phyloP scores from a whole-genome alignment of 2,329 filamentous ascomycete species.

The Microsporum audouinii region DNA sequence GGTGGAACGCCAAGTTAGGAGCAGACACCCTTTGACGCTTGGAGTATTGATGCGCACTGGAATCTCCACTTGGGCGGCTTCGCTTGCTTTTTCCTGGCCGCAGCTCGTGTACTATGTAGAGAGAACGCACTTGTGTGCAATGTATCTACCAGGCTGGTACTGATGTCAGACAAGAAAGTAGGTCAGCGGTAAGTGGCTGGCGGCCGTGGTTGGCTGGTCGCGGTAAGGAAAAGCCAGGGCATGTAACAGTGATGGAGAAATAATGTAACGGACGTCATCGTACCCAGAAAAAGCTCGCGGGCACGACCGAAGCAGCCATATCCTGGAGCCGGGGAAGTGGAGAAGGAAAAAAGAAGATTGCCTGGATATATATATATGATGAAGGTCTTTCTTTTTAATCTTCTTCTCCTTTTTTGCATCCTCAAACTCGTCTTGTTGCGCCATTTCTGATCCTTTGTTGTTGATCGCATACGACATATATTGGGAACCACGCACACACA shows the following conservation, averaged over 20 bases:
- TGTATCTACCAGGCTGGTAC: neutral
- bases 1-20: neutral
- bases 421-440: neutral
- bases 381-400: neutral
- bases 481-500: neutral
- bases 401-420: neutral
- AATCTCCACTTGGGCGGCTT: neutral
- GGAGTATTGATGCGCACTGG: neutral
- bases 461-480: neutral
- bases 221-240: neutral
- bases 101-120: neutral
- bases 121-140: too few species aligned
- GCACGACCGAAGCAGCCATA: neutral
- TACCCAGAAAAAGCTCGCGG: neutral
- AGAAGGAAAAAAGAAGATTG: neutral
- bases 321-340: slow-evolving; percentile 3
- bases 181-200: neutral
- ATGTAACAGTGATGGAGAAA: neutral
- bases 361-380: neutral
- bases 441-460: neutral
- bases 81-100: neutral
- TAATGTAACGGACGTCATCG: slow-evolving; percentile 4
- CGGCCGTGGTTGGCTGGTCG: neutral
- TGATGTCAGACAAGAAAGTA: neutral
- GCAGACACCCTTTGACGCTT: neutral